Percentiles rank a stretch among this genome's conserved stretches.
phyloP scores from a whole-genome alignment of 1,139 yeast genomes.

The Diutina sp. region DNA sequence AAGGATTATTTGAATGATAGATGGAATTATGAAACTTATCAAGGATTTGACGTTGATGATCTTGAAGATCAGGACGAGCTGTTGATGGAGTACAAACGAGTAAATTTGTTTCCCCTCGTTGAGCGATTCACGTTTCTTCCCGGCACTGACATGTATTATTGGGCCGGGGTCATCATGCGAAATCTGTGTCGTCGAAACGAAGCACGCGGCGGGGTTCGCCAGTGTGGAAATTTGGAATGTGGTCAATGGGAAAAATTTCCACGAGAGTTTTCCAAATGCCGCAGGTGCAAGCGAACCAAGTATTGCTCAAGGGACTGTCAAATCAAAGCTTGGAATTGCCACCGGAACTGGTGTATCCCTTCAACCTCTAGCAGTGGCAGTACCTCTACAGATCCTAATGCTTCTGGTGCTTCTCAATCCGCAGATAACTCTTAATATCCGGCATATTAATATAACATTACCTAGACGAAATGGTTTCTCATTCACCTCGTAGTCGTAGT shows the following conservation, averaged over 20 bases:
- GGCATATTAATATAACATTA: neutral
- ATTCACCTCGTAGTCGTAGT: no score
- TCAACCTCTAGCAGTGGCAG: slow-evolving; percentile 13
- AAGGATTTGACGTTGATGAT: slow-evolving; percentile 40
- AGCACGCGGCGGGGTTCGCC: slow-evolving; percentile 76
- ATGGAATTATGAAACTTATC: slow-evolving; percentile 48
- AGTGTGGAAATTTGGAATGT: slow-evolving; percentile 87
- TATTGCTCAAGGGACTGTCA: slow-evolving; percentile 92
- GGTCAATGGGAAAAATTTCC: slow-evolving; percentile 94
- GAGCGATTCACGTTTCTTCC: slow-evolving; percentile 77
- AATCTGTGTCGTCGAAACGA: slow-evolving; percentile 91
- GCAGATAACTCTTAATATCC: neutral
- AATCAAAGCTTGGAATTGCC: slow-evolving; percentile 82
- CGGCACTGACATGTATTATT: slow-evolving; percentile 72
- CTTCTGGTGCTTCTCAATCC: neutral
- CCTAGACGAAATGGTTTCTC: neutral
- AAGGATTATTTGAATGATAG: slow-evolving; percentile 19
- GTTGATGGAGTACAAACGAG: slow-evolving; percentile 35
- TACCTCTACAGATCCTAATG: neutral
- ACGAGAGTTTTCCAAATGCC: slow-evolving; percentile 86
- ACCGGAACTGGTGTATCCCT: slow-evolving; percentile 85
- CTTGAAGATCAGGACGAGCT: slow-evolving; percentile 34
- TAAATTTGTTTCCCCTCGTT: slow-evolving; percentile 79
- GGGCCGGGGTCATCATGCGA: slow-evolving; percentile 97
- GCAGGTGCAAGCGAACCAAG: slow-evolving; percentile 88